A percentile compares a stretch with the other conserved stretches of the same genome.
phyloP scores from a whole-genome alignment of 352 stramenopile genomes.

The Pythium brassicae region DNA sequence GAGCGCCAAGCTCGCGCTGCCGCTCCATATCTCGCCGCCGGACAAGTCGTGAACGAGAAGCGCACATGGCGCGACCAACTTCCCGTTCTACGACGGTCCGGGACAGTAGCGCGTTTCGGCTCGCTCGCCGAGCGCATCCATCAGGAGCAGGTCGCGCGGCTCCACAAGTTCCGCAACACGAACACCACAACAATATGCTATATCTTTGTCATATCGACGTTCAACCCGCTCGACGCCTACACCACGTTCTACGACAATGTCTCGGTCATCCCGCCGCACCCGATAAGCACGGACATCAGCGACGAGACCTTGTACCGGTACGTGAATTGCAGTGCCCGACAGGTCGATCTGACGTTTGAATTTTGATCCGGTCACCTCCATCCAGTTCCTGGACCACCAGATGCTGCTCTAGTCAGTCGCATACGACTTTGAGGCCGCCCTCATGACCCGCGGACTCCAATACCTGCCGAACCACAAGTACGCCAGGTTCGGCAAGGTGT shows the following conservation, averaged over 20 bases:
- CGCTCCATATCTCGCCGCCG: not conserved
- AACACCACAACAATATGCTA: not conserved
- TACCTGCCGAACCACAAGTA: slow-evolving; percentile 10
- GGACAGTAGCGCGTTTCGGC: slow-evolving; percentile 16
- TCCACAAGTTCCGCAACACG: slow-evolving; percentile 2
- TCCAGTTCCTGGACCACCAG: slow-evolving; percentile 20
- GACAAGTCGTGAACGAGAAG: slow-evolving; percentile 9
- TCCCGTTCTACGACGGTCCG: slow-evolving; percentile 32
- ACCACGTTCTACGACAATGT: slow-evolving; percentile 4
- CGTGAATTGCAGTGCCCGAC: slow-evolving; percentile 24
- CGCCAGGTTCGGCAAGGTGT: slow-evolving; percentile 2
- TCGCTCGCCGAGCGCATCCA: slow-evolving; percentile 15
- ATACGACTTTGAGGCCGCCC: slow-evolving; percentile 3
- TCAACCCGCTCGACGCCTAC: slow-evolving; percentile 10
- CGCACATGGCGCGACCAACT: slow-evolving; percentile 3
- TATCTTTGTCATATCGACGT: slow-evolving; percentile 5
- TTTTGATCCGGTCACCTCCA: slow-evolving; percentile 27
- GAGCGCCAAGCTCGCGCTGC: slow-evolving; percentile 1
- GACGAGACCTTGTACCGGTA: slow-evolving; percentile 35
- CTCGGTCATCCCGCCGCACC: not conserved
- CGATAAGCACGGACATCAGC: slow-evolving; percentile 25
- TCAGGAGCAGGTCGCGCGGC: not conserved
- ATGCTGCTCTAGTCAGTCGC: not conserved
- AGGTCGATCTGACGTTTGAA: slow-evolving; percentile 41
- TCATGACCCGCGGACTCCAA: slow-evolving; percentile 2